Percentiles rank a stretch among this genome's conserved stretches.
Conservation (phyloP, 192 early-diverging fungal species). For the Backusella tuberculispora region DNA sequence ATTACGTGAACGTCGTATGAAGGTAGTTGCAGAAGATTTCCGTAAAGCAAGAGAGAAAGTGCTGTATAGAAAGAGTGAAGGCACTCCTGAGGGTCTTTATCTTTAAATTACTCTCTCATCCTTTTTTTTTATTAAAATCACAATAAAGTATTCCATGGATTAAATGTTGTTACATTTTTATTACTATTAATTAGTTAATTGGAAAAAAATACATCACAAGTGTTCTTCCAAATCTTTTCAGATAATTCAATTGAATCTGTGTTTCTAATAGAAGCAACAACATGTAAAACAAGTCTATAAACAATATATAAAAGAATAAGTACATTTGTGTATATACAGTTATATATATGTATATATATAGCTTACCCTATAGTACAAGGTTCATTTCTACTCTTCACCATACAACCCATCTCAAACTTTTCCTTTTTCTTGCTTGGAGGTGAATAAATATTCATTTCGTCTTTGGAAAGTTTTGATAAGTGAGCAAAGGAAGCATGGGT, state of each 20-base stretch:
- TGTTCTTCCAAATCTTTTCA: slow-evolving; percentile 67
- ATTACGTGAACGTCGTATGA: slow-evolving; percentile 97
- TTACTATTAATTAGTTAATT: background rate
- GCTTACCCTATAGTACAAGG: slow-evolving; percentile 72
- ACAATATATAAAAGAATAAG: background rate
- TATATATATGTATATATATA: no score
- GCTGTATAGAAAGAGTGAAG: slow-evolving; percentile 97
- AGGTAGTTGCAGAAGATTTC: slow-evolving; percentile 96
- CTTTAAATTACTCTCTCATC: slow-evolving; percentile 50
- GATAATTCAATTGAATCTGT: slow-evolving; percentile 60
- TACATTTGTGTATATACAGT: background rate
- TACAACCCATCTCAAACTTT: slow-evolving; percentile 61
- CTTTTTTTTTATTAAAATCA: background rate
- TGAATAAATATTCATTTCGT: slow-evolving; percentile 42
- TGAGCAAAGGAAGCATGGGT: slow-evolving; percentile 81
- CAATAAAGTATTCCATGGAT: background rate
- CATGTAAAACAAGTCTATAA: slow-evolving; percentile 67
- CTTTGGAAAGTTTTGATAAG: slow-evolving; percentile 39
- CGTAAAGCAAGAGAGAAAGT: slow-evolving; percentile 99
- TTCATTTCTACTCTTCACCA: slow-evolving; percentile 87
- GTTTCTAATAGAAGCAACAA: slow-evolving; percentile 64
- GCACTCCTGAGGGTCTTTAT: slow-evolving; percentile 96
- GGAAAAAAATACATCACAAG: slow-evolving; percentile 66
- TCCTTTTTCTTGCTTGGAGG: slow-evolving; percentile 77
- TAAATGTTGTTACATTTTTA: background rate